phyloP scores from a whole-genome alignment of 345 rosid genomes.

The Eucalyptus marginata region DNA sequence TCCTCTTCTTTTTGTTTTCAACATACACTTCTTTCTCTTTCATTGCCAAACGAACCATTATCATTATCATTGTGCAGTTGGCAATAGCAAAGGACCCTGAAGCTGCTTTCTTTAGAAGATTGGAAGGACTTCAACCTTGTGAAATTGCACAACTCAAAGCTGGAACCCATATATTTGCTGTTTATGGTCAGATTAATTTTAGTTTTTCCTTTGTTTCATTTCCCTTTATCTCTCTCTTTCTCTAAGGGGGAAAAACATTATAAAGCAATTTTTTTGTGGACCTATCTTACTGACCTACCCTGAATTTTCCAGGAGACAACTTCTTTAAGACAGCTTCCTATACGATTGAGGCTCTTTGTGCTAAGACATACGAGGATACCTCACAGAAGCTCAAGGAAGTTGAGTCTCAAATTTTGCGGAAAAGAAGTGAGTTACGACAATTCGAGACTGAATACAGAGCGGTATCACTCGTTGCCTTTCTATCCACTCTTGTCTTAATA shows the following conservation, averaged over 20 bases:
- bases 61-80: constrained; percentile 34
- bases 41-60: background rate
- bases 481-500: background rate
- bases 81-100: constrained; percentile 98
- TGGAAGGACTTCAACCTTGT: constrained; percentile 99
- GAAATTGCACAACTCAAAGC: constrained; percentile 91
- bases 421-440: constrained; percentile 90
- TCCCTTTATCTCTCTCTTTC: background rate
- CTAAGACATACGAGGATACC: constrained; percentile 70
- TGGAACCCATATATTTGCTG: constrained; percentile 98
- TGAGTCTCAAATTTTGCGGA: constrained; percentile 80
- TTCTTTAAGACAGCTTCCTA: constrained; percentile 93
- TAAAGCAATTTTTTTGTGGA: background rate
- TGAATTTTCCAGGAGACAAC: constrained; percentile 67
- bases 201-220: background rate
- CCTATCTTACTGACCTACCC: background rate
- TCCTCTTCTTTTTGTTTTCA: background rate
- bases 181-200: constrained; percentile 57
- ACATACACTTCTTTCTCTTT: background rate
- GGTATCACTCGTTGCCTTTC: constrained; percentile 14
- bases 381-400: constrained; percentile 75
- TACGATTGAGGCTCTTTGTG: constrained; percentile 96
- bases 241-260: background rate
- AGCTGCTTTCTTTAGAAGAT: constrained; percentile 88
- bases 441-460: constrained; percentile 95